A percentile compares a stretch with the other conserved stretches of the same genome.
Conservation (phyloP, 2,329 filamentous ascomycete genomes). For the Fusarium setosum region DNA sequence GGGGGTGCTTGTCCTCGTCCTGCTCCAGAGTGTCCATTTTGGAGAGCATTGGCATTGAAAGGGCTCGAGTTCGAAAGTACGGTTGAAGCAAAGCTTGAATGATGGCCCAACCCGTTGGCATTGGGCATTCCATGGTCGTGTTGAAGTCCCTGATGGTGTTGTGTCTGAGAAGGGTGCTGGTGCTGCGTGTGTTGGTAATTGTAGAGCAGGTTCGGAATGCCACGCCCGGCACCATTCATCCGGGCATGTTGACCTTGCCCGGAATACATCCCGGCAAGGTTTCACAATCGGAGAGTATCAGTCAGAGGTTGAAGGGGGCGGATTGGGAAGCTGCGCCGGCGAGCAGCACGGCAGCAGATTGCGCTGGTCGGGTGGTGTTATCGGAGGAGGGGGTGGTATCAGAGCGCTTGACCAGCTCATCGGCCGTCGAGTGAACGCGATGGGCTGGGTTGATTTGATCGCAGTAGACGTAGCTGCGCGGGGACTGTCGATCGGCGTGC, state of each 20-base stretch:
- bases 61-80: conserved; percentile 73
- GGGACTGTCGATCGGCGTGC: conserved; percentile 27
- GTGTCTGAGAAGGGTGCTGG: conserved; percentile 73
- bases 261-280: conserved; percentile 73
- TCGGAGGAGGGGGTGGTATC: conserved; percentile 22
- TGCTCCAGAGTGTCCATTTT: conserved; percentile 66
- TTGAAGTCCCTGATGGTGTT: conserved; percentile 71
- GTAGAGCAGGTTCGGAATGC: conserved; percentile 75
- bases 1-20: conserved; percentile 63
- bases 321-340: conserved; percentile 42
- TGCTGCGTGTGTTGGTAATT: conserved; percentile 73
- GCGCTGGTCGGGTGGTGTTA: conserved; percentile 33
- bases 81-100: conserved; percentile 48
- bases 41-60: conserved; percentile 64
- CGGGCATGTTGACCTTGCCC: conserved; percentile 77
- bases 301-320: conserved; percentile 24
- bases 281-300: conserved; percentile 26
- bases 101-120: conserved; percentile 64
- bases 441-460: conserved; percentile 9
- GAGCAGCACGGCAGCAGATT: conserved; percentile 42
- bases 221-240: conserved; percentile 70
- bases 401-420: conserved; percentile 38
- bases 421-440: conserved; percentile 33
- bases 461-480: conserved; percentile 20
- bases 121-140: conserved; percentile 67